Percentiles rank a stretch among this genome's conserved stretches.
Conservation (phyloP, 2,329 filamentous ascomycete species). For the Rhinocladiella similis region DNA sequence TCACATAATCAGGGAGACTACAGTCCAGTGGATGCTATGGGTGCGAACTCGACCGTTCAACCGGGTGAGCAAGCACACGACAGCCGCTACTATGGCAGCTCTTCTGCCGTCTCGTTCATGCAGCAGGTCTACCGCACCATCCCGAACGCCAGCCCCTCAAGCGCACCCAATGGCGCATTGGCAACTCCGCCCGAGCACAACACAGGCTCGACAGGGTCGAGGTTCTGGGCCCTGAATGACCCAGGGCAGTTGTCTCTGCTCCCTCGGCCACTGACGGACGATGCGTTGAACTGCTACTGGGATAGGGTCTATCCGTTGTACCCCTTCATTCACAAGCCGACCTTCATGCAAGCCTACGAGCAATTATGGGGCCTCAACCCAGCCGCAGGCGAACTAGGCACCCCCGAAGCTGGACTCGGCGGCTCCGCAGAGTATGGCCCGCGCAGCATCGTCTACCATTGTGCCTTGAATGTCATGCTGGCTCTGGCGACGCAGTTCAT, state of each 20-base stretch:
- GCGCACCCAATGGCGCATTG: not conserved
- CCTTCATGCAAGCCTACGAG: slow-evolving; percentile 44
- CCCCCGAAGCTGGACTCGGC: slow-evolving; percentile 38
- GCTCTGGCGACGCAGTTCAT: slow-evolving; percentile 44
- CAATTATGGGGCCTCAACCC: slow-evolving; percentile 39
- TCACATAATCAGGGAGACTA: slow-evolving; percentile 3
- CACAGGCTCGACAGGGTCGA: not conserved
- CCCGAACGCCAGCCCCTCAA: not conserved
- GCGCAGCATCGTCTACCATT: slow-evolving; percentile 43
- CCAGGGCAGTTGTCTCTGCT: not conserved
- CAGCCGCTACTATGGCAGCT: slow-evolving; percentile 41
- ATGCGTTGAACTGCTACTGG: slow-evolving; percentile 43
- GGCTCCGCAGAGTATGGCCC: slow-evolving; percentile 34
- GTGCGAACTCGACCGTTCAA: slow-evolving; percentile 35
- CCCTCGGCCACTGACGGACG: slow-evolving; percentile 44
- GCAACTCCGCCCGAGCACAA: not conserved
- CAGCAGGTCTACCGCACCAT: slow-evolving; percentile 39
- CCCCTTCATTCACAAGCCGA: slow-evolving; percentile 45
- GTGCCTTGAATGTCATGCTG: slow-evolving; percentile 46
- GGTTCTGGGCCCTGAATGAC: not conserved
- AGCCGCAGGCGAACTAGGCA: slow-evolving; percentile 21
- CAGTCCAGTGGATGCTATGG: slow-evolving; percentile 36
- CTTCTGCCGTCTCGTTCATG: slow-evolving; percentile 43
- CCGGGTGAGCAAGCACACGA: slow-evolving; percentile 30
- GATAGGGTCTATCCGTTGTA: slow-evolving; percentile 44